Evolutionary conservation across 192 early-diverging fungal genomes (phyloP).

Genomic region (Coemansia sp.): DNA sequence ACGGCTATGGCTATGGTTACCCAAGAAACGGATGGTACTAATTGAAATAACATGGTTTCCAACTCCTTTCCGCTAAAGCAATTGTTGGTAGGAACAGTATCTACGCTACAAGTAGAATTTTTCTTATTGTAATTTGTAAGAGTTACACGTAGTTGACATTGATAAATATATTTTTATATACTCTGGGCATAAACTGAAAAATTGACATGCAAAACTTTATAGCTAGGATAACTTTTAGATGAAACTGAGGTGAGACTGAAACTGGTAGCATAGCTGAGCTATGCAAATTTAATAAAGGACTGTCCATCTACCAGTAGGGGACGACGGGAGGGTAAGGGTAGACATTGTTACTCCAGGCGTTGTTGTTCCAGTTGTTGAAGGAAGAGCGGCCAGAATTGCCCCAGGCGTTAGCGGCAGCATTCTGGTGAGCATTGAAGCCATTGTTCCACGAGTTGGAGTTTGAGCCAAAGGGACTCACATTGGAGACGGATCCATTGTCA

Average conservation of each 20-base stretch:
- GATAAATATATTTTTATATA: conserved; percentile 2
- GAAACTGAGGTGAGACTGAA: too few relatives aligned
- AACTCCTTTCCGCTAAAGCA: too few relatives aligned
- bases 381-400: conserved; percentile 45
- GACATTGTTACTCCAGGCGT: conserved; percentile 46
- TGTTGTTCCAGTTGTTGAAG: conserved; percentile 54
- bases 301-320: conserved; percentile 32
- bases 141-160: too few relatives aligned
- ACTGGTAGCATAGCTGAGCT: too few relatives aligned
- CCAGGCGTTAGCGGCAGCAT: conserved; percentile 39
- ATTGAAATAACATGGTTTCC: neutral
- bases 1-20: conserved; percentile 6
- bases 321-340: conserved; percentile 27
- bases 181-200: too few relatives aligned
- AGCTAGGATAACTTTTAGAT: too few relatives aligned
- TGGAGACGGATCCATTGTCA: conserved; percentile 31
- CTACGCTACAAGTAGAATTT: too few relatives aligned
- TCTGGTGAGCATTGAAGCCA: conserved; percentile 42
- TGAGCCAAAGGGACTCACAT: conserved; percentile 35
- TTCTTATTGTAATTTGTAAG: too few relatives aligned
- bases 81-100: too few relatives aligned
- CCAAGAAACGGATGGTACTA: too few relatives aligned
- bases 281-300: too few relatives aligned
- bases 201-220: too few relatives aligned
- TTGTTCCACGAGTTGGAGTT: conserved; percentile 46